A percentile compares a stretch with the other conserved stretches of the same genome.
phyloP scores from a whole-genome alignment of 768 basidiomycete species.

The Saitozyma podzolica region DNA sequence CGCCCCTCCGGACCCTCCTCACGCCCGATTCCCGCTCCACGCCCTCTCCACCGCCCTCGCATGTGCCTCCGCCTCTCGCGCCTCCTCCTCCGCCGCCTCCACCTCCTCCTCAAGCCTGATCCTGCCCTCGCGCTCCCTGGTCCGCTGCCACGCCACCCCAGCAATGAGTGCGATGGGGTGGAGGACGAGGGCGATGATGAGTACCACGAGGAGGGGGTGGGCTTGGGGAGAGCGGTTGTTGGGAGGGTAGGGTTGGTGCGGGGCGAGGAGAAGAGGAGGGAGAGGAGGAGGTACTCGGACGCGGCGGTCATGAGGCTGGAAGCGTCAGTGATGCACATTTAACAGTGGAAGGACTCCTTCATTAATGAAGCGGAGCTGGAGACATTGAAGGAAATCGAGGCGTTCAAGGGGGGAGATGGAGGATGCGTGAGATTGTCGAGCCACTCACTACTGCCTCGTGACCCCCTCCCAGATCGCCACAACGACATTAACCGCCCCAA shows the following conservation, averaged over 20 bases:
- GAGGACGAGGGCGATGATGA: slow-evolving; percentile 52
- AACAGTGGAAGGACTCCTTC: no score
- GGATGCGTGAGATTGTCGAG: slow-evolving; percentile 23
- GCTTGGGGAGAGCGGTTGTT: slow-evolving; percentile 46
- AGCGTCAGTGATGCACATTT: no score
- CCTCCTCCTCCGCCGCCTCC: slow-evolving; percentile 40
- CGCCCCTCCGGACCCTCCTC: no score
- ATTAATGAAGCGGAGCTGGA: neutral
- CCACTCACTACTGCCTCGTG: slow-evolving; percentile 39
- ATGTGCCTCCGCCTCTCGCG: slow-evolving; percentile 22
- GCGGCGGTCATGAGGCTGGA: slow-evolving; percentile 27
- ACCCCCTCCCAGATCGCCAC: slow-evolving; percentile 44
- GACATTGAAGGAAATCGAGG: no score
- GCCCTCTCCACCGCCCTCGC: slow-evolving; percentile 10
- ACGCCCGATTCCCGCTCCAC: no score
- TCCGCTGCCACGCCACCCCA: slow-evolving; percentile 49
- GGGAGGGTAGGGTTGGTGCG: slow-evolving; percentile 43
- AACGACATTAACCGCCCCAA: slow-evolving; percentile 65
- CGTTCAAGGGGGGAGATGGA: no score
- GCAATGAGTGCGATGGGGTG: slow-evolving; percentile 52
- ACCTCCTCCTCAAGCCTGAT: slow-evolving; percentile 53
- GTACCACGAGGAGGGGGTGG: slow-evolving; percentile 51
- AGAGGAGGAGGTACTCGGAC: slow-evolving; percentile 41
- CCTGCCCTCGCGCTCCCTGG: slow-evolving; percentile 49
- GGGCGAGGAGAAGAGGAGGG: slow-evolving; percentile 48